Evolutionary conservation across 495 filamentous ascomycete species (phyloP), one percentile per base, ranked within the genome.

Genomic region (Penicillium subrubescens): DNA sequence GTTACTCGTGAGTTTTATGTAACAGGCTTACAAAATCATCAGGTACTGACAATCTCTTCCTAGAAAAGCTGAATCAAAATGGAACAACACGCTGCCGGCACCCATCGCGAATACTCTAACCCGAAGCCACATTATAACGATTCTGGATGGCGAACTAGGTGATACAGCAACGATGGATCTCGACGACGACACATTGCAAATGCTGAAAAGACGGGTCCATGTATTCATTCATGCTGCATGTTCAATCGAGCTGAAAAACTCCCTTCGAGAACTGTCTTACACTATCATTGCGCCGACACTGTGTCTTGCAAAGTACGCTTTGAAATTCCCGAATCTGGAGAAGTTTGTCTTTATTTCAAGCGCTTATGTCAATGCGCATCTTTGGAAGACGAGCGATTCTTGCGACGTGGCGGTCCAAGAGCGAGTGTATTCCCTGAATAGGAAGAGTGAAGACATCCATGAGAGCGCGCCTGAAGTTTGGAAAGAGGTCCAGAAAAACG

Each of bases 111-210:
- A 66, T 2, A 31, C 29, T 11, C 62, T 73, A 12, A 60, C 39
- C 21, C 37, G 65, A 1, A 71, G 64, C 59, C 21, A 63, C 3
- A 25, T 62, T 31, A 58, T 73, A 29, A 73, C 68, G 0, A 59
- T 73, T 33, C 53, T 73, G 25, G 71, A 73, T 34, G 71, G 71
- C 29, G 71, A 73, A 54, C 21, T 73, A 19, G 71, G 71, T 15
- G 60, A 73, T 25, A 73, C 71, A 0, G 68, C 71, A n/a, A 73
- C 66, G 25, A 73, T 73, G 71, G 33, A 62, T 55, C 60, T 73
- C n/a, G 51, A 66, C 14, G 68, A 73, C 23, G 62, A 66, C 0
- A 57, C 55, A 14, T 29, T 73, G 0, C 71, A 73, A 39, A 71
- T 73, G 66, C 55, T 73, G 19, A 73, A 73, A 35, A 52, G 29